These are phyloP conservation scores for Chrysanthemum seticuspe DNA, from an alignment of 129 eudicot species.

Conservation along the genomic window DNA sequence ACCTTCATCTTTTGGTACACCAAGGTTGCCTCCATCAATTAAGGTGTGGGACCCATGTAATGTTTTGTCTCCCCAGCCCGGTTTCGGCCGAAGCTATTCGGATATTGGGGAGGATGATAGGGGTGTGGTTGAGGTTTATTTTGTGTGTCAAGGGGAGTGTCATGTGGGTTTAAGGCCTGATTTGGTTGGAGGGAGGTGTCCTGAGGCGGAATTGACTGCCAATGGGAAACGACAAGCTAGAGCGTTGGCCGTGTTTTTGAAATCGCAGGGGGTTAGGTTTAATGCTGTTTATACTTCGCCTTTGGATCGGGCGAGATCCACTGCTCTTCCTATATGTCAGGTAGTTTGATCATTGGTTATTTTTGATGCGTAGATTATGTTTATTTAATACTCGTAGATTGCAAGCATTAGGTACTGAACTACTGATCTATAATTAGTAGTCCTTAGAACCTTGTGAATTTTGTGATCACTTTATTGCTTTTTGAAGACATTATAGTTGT, in stretches of 20 bases:
- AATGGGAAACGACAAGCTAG: conserved; percentile 91
- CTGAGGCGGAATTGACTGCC: conserved; percentile 69
- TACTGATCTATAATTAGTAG: too few relatives aligned
- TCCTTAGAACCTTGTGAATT: too few relatives aligned
- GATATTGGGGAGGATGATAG: conserved; percentile 53
- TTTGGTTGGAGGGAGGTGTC: conserved; percentile 83
- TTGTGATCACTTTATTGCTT: too few relatives aligned
- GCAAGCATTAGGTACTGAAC: too few relatives aligned
- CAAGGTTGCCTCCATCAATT: conserved; percentile 78
- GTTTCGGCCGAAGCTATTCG: conserved; percentile 49
- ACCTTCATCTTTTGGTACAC: conserved; percentile 85
- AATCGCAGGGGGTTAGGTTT: conserved; percentile 81
- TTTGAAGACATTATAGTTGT: background rate
- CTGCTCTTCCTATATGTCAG: conserved; percentile 85
- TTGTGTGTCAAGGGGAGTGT: conserved; percentile 85
- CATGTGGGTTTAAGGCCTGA: conserved; percentile 86
- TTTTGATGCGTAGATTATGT: background rate
- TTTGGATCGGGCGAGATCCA: conserved; percentile 84
- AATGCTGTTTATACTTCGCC: conserved; percentile 87
- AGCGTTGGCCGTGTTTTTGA: conserved; percentile 87
- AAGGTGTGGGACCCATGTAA: conserved; percentile 99
- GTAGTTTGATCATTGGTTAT: conserved; percentile 27
- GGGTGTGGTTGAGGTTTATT: conserved; percentile 60
- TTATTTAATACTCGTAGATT: too few relatives aligned
- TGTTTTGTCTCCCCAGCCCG: conserved; percentile 81